phyloP scores from a whole-genome alignment of 768 basidiomycete genomes.

The Harrya chromipes region DNA sequence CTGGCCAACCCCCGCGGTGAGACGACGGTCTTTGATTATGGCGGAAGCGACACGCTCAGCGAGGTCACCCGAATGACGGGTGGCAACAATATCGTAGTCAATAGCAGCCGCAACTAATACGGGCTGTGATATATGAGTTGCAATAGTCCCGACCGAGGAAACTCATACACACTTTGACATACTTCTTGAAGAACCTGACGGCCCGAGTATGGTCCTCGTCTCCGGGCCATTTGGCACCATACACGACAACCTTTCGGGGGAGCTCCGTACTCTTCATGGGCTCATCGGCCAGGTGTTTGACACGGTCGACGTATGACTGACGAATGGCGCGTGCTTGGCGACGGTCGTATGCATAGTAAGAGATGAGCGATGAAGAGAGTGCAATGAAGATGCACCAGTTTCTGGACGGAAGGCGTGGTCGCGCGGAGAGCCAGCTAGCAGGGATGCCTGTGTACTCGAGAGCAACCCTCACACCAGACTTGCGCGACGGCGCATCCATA shows the following conservation, averaged over 20 bases:
- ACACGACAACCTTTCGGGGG: slow-evolving; percentile 81
- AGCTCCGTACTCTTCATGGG: slow-evolving; percentile 60
- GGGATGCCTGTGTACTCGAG: slow-evolving; percentile 68
- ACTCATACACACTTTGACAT: slow-evolving; percentile 78
- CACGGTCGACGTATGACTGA: slow-evolving; percentile 73
- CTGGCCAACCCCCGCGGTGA: slow-evolving; percentile 60
- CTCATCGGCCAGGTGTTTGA: slow-evolving; percentile 72
- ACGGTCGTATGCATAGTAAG: slow-evolving; percentile 85
- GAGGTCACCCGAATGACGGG: slow-evolving; percentile 84
- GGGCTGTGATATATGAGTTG: slow-evolving; percentile 52
- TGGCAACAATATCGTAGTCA: slow-evolving; percentile 82
- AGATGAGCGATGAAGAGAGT: slow-evolving; percentile 65
- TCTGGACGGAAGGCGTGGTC: slow-evolving; percentile 82
- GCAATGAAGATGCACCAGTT: slow-evolving; percentile 94
- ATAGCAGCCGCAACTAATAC: slow-evolving; percentile 91
- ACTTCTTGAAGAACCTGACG: slow-evolving; percentile 90
- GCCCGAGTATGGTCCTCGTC: slow-evolving; percentile 89
- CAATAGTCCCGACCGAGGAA: neutral
- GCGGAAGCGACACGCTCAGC: slow-evolving; percentile 72
- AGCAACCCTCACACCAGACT: slow-evolving; percentile 59
- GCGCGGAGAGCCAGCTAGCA: slow-evolving; percentile 76
- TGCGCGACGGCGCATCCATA: slow-evolving; percentile 15
- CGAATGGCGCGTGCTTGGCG: slow-evolving; percentile 74
- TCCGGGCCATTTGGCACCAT: slow-evolving; percentile 88
- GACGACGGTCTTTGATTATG: slow-evolving; percentile 66